phyloP scores from a whole-genome alignment of 2,329 filamentous ascomycete genomes.

The Mycosphaerella sp. region DNA sequence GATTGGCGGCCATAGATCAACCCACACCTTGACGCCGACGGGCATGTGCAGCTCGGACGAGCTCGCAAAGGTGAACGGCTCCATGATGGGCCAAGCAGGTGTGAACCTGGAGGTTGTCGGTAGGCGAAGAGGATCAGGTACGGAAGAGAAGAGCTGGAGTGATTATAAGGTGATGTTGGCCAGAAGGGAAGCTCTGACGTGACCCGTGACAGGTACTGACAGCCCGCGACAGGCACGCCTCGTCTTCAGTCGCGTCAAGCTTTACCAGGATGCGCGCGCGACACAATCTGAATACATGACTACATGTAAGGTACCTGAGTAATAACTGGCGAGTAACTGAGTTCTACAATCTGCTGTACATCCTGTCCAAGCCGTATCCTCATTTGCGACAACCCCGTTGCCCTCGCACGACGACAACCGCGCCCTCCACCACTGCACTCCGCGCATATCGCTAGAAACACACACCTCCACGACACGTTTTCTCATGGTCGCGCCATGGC shows the following conservation, averaged over 20 bases:
- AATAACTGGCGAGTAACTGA: no score
- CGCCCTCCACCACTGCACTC: no score
- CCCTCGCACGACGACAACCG: not conserved
- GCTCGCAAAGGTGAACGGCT: conserved; percentile 91
- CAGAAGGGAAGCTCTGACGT: not conserved
- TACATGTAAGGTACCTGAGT: no score
- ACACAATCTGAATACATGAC: no score
- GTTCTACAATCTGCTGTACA: no score
- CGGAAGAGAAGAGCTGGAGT: no score
- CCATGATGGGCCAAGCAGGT: conserved; percentile 51
- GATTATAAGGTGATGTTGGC: not conserved
- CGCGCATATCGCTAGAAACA: not conserved
- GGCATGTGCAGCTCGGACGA: conserved; percentile 76
- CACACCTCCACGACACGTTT: not conserved
- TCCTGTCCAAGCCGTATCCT: no score
- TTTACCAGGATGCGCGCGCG: not conserved
- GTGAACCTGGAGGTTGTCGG: not conserved
- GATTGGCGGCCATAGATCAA: conserved; percentile 13
- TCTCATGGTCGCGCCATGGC: conserved; percentile 17
- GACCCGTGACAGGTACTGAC: not conserved
- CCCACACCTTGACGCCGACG: conserved; percentile 58
- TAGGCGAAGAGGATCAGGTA: not conserved
- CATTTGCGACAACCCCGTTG: not conserved
- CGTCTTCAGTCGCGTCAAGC: conserved; percentile 1
- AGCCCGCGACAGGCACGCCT: not conserved